Evolutionary conservation across 1,139 yeast species (phyloP), one percentile per base, ranked within the genome.

Genomic region (Geotrichum europaeum): DNA sequence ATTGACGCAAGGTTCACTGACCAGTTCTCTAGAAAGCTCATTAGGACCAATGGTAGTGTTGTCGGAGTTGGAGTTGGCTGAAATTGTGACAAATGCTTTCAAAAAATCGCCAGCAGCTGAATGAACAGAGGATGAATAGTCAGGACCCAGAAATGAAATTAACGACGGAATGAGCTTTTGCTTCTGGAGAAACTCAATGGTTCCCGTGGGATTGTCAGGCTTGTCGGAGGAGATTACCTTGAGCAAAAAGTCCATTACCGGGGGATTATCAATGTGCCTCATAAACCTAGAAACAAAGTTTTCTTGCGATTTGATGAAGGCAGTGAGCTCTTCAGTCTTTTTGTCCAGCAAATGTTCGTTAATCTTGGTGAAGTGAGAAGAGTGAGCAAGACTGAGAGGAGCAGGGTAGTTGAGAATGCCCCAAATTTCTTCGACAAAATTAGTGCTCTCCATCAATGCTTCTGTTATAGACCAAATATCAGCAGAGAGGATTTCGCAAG

Each of bases 401-500:
- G 80, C 78, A 1, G 78, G 77, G 59, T 76, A 78, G 67, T 89
- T 96, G 65, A 94, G 79, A 25, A 92, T 79, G 30, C 83, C 75
- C 99, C 99, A 94, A 60, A 94, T 77, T 69, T 81, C 84, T 63
- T 83, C 83, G 65, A 95, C 74, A 57, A 89, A 79, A 22, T 78
- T 80, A 2, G 83, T 79, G 62, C 85, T 83, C 68, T 89, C 95
- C 87, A 94, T 87, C 57, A 94, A 86, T 0, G 96, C 86, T 68
- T 94, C 97, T 4, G 97, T 89, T 49, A 95, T 79, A 4, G 96
- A 88, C 97, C 97, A 94, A 7, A 91, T 95, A 70, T 94, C 98
- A 4, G 96, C 91, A 60, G 94, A 84, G 52, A 94, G 78, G 53
- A 94, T 87, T 71, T 95, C 99, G 1, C 97, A 89, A 3, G 97